Evolutionary conservation across 2,329 filamentous ascomycete genomes (phyloP), one percentile per base, ranked within the genome.

Genomic region (Pyrenophora tritici-repentis): DNA sequence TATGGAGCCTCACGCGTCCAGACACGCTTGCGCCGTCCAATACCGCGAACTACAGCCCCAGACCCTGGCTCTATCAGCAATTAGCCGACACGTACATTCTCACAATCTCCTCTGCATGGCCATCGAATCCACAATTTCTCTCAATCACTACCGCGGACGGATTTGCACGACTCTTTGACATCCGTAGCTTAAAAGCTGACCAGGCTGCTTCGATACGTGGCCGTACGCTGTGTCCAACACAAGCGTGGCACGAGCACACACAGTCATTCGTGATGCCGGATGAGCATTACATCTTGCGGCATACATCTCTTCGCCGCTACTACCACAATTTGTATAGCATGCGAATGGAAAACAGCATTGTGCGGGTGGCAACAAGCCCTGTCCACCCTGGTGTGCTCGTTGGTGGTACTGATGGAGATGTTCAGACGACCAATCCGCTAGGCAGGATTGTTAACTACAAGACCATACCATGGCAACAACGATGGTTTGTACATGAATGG

Each of bases 401-500:
- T 2, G 83, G 81, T 0, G 79, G 77, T 17, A 75, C 78, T 0
- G 77, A 78, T 33, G 84, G 84, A 0, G 75, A 75, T 14, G 79
- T 83, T 0, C 65, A 77, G 6, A 75, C 75, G 1, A 78, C 75
- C 2, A 86, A 84, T 58, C 79, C 81, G 0, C 64, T 84, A 31
- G 73, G 76, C 8, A 77, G 79, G 36, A 65, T 83, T 2, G 56
- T 81, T 14, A 78, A 80, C 47, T 67, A 74, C 12, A 84, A 82
- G 55, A 75, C 76, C 8, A 71, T 75, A 7, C 76, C 79, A 9
- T 83, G 76, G 73, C 76, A 83, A 50, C 81, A 83, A 55, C 78
- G 72, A 6, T 84, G 83, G 80, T 85, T 85, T 57, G 67, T 73
- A 18, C 82, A 85, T 58, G 81, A 85, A 47, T 86, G 82, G 81